Percentiles rank a stretch among this genome's conserved stretches.
Evolutionary conservation across 2,329 filamentous ascomycete species (phyloP).

Genomic region (Aspergillus hiratsukae): DNA sequence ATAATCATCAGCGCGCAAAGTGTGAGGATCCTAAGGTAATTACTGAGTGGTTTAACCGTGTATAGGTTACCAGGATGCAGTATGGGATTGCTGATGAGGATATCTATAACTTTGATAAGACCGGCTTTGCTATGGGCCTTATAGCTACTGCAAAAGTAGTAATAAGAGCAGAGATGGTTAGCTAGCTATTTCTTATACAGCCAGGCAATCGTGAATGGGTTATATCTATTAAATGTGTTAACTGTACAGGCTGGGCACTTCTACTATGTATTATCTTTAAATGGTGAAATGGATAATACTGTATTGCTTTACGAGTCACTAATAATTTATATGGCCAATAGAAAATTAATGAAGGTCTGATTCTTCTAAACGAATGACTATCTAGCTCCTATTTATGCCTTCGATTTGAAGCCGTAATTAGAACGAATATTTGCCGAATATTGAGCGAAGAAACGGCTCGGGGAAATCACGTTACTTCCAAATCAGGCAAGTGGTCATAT

Average conservation of each 20-base stretch:
- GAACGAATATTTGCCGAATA: no score
- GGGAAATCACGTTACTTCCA: no score
- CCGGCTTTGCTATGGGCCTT: constrained; percentile 11
- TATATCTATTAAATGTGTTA: constrained; percentile 12
- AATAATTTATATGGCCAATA: no score
- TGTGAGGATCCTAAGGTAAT: constrained; percentile 4
- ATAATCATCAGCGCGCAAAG: constrained; percentile 1
- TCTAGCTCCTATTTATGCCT: no score
- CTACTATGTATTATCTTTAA: constrained; percentile 13
- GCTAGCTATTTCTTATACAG: constrained; percentile 6
- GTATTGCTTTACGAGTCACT: no score
- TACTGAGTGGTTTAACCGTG: constrained; percentile 6
- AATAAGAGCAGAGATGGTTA: not conserved
- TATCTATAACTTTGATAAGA: constrained; percentile 4
- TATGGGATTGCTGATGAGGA: constrained; percentile 10
- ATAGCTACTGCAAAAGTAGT: constrained; percentile 6
- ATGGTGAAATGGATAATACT: not conserved
- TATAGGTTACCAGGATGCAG: constrained; percentile 5
- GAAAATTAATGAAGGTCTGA: no score
- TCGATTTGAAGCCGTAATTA: no score
- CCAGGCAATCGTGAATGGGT: constrained; percentile 14
- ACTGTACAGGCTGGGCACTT: constrained; percentile 2
- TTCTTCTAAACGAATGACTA: no score
- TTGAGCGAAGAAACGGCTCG: no score
- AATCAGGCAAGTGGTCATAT: no score